A percentile compares a stretch with the other conserved stretches of the same genome.
phyloP scores from a whole-genome alignment of 108 stramenopile genomes.

The Stephanodiscus triporus region DNA sequence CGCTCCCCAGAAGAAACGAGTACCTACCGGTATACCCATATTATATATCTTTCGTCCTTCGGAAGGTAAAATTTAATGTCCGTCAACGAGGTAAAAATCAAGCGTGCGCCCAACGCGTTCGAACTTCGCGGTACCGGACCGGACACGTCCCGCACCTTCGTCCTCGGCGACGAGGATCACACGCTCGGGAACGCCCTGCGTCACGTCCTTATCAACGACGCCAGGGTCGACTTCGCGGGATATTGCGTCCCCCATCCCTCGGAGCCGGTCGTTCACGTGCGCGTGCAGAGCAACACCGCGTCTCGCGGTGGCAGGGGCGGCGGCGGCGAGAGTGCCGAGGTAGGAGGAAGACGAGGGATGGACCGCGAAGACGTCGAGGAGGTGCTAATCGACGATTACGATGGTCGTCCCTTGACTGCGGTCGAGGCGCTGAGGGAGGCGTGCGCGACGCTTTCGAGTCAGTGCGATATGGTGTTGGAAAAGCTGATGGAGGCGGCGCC shows the following conservation, averaged over 20 bases:
- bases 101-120: constrained; percentile 45
- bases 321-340: neutral
- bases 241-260: constrained; percentile 96
- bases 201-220: constrained; percentile 78
- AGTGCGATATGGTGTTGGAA: constrained; percentile 76
- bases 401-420: constrained; percentile 45
- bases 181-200: constrained; percentile 94
- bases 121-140: constrained; percentile 76
- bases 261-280: constrained; percentile 93
- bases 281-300: constrained; percentile 76
- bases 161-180: constrained; percentile 94
- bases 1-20: too few species aligned
- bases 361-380: constrained; percentile 7
- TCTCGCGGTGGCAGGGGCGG: neutral
- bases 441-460: constrained; percentile 66
- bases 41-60: neutral
- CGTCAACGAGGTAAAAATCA: constrained; percentile 75
- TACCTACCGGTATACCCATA: too few species aligned
- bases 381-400: neutral
- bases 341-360: too few species aligned
- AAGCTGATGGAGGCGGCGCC: constrained; percentile 67
- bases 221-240: constrained; percentile 90
- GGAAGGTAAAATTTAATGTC: constrained; percentile 39
- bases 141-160: constrained; percentile 77
- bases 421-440: constrained; percentile 71